Evolutionary conservation across 352 stramenopile species (phyloP), one percentile per base, ranked within the genome.

Genomic region (Pythium brassicae): DNA sequence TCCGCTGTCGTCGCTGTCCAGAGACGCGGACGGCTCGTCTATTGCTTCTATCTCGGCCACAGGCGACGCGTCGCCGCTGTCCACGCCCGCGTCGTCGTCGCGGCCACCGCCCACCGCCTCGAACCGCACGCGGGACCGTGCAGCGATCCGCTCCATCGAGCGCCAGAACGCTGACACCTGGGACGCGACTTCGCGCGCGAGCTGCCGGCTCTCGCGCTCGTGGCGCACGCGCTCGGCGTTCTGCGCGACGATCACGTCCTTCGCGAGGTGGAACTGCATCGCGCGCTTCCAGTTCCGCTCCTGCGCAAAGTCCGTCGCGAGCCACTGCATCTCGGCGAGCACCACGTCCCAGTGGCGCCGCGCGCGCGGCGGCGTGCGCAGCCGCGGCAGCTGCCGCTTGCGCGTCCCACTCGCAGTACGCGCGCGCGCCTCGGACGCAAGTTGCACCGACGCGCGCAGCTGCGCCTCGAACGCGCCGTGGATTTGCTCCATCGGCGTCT

Each of bases 321-420:
- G 90, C 92, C 96, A 98, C 60, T 83, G 74, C 96, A 99, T 98
- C 71, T 99, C 96, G 35, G 98, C 85, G 9, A 99, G 66, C 7
- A 98, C 45, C 45, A 76, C 86, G 62, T 99, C 96, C 94, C 93
- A 98, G 45, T 98, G 92, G 29, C 81, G 78, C 45, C 87, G 85
- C 4, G 59, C 52, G 15, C 82, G 80, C 19, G 50, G 34, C 22
- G 85, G 83, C 11, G 72, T 82, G 17, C 68, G 53, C 17, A 92
- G 44, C 27, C 81, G 71, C 8, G 80, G 83, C 39, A 95, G 58
- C 49, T 94, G 83, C 2, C 83, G 72, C 60, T 94, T 94, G 6
- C 81, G 59, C 11, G 75, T 89, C 48, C 79, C 63, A 17, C 59
- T 53, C 1, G 72, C 20, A 34, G 62, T 74, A 2, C 69, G 67